Conservation (phyloP, 202 grass and related monocot genomes). For the Panicum virgatum region DNA sequence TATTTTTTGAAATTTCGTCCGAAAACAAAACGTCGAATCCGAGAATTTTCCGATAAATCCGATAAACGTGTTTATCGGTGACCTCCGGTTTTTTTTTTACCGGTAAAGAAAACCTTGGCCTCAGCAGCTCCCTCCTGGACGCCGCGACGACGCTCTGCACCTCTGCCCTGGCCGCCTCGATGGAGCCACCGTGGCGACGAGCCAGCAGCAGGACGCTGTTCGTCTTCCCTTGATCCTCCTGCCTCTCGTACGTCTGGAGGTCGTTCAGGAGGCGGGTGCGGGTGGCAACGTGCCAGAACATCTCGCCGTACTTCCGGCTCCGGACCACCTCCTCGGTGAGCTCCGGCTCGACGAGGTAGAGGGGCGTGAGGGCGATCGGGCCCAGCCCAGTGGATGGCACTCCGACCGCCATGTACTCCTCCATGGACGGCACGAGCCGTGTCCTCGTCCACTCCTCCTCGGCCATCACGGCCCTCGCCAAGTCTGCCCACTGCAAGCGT, state of each 20-base stretch:
- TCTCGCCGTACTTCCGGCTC: background rate
- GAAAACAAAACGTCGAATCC: no score
- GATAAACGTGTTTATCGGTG: no score
- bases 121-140: conserved; percentile 18
- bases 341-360: background rate
- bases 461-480: background rate
- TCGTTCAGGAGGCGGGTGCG: conserved; percentile 63
- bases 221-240: background rate
- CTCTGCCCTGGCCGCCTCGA: background rate
- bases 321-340: no score
- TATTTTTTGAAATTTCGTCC: no score
- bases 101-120: no score
- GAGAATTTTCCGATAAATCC: no score
- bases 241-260: conserved; percentile 39
- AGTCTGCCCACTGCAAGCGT: background rate
- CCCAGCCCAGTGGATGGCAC: background rate
- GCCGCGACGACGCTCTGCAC: conserved; percentile 9
- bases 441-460: background rate
- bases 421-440: background rate
- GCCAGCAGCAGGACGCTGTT: no score
- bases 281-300: conserved; percentile 41
- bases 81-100: no score
- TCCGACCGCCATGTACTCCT: background rate
- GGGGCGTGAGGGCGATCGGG: conserved; percentile 13
- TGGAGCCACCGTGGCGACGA: no score